phyloP scores from a whole-genome alignment of 139 green algal species.

The Tetraselmis striata region DNA sequence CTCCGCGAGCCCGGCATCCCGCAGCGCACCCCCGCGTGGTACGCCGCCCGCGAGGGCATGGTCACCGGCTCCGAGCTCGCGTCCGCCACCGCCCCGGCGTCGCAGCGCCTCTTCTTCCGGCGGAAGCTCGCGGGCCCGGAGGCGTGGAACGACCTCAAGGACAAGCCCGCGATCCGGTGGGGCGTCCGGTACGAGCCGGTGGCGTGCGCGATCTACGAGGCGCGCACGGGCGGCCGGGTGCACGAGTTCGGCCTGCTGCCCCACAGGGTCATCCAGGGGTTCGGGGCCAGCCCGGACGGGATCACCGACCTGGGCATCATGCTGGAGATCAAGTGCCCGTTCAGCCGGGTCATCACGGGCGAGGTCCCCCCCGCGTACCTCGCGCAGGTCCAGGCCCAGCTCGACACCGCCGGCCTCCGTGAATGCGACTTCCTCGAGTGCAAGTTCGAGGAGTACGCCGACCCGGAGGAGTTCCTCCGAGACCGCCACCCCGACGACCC shows the following conservation, averaged over 20 bases:
- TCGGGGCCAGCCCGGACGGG: slow-evolving; percentile 21
- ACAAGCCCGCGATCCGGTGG: slow-evolving; percentile 12
- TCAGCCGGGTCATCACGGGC: slow-evolving; percentile 2
- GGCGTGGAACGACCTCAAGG: background rate
- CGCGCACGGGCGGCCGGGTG: background rate
- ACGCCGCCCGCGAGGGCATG: background rate
- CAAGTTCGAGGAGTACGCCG: slow-evolving; percentile 1
- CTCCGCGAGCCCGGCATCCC: background rate
- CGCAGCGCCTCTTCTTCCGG: background rate
- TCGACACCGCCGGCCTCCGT: slow-evolving; percentile 14
- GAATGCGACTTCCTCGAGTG: slow-evolving; percentile 25
- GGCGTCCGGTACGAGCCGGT: slow-evolving; percentile 20
- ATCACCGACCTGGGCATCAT: slow-evolving; percentile 25
- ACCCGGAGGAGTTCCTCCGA: background rate
- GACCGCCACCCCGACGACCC: background rate
- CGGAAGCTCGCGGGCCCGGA: too few relatives aligned
- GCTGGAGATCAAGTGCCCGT: slow-evolving; percentile 33
- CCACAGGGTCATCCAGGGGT: background rate
- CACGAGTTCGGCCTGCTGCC: slow-evolving; percentile 20
- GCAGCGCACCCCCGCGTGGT: slow-evolving; percentile 6
- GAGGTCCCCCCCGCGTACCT: slow-evolving; percentile 15
- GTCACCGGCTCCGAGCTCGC: slow-evolving; percentile 20
- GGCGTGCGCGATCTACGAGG: background rate
- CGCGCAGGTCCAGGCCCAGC: slow-evolving; percentile 21
- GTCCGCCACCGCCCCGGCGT: background rate